phyloP scores from a whole-genome alignment of 495 filamentous ascomycete species.

The Daldinia childiae region DNA sequence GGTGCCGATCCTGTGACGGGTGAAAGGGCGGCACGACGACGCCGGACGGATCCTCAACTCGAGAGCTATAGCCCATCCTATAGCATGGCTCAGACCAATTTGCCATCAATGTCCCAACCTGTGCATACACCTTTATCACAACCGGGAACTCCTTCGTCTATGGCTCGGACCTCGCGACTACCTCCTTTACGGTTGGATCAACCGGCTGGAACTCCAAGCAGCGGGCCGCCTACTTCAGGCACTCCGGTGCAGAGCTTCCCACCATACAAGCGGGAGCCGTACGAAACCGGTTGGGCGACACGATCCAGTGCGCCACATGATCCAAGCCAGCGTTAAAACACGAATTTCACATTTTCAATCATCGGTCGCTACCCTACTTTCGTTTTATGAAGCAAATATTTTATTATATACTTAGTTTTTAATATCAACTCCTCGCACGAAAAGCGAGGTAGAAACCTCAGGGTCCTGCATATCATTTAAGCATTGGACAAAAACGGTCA shows the following conservation, averaged over 20 bases:
- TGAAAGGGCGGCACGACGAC: constrained; percentile 56
- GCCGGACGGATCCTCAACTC: constrained; percentile 57
- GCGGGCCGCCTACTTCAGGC: constrained; percentile 37
- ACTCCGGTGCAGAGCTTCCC: constrained; percentile 45
- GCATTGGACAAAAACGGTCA: constrained; percentile 45
- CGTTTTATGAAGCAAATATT: constrained; percentile 41
- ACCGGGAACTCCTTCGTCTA: constrained; percentile 52
- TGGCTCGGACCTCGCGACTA: constrained; percentile 51
- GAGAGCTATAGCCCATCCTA: constrained; percentile 51
- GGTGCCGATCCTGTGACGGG: constrained; percentile 43
- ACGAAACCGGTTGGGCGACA: constrained; percentile 60
- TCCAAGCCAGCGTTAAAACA: constrained; percentile 33
- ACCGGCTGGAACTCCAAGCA: constrained; percentile 45
- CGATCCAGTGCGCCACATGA: constrained; percentile 47
- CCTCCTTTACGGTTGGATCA: constrained; percentile 58
- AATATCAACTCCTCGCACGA: constrained; percentile 37
- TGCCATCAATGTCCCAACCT: constrained; percentile 53
- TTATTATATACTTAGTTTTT: constrained; percentile 38
- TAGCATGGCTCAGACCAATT: constrained; percentile 42
- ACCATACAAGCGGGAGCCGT: constrained; percentile 46
- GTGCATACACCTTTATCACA: constrained; percentile 49
- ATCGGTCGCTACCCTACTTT: constrained; percentile 36
- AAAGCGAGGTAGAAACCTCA: constrained; percentile 14
- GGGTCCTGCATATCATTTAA: constrained; percentile 36
- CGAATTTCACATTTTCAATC: constrained; percentile 5